Percentiles rank a stretch among this genome's conserved stretches.
Evolutionary conservation across 2,329 filamentous ascomycete species (phyloP).

Genomic region (Colletotrichum cuscutae): DNA sequence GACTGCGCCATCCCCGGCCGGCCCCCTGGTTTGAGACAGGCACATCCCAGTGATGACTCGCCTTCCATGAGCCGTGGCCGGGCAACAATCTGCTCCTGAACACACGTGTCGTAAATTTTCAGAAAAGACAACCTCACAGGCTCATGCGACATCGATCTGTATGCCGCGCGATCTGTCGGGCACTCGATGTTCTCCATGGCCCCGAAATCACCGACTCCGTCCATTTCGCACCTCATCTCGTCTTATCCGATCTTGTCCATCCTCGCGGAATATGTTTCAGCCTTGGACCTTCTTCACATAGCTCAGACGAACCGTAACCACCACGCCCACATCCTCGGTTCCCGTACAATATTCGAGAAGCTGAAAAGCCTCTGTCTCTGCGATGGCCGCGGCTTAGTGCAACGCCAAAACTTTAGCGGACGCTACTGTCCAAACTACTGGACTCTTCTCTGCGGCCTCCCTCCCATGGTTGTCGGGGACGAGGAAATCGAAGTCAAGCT

Average conservation of each 20-base stretch:
- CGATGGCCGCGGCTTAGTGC: slow-evolving; percentile 26
- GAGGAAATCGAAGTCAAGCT: slow-evolving; percentile 28
- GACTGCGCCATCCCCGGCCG: not conserved
- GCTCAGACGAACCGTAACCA: slow-evolving; percentile 17
- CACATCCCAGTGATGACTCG: not conserved
- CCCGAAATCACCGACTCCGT: not conserved
- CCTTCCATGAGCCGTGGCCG: not conserved
- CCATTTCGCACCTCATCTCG: not conserved
- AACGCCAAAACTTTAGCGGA: slow-evolving; percentile 3
- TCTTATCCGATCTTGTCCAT: slow-evolving; percentile 21
- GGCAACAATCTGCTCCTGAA: not conserved
- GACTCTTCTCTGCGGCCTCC: not conserved
- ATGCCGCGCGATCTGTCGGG: not conserved
- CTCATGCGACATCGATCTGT: not conserved
- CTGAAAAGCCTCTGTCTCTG: slow-evolving; percentile 23
- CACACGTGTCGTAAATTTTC: not conserved
- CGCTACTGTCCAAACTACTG: not conserved
- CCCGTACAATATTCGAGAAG: slow-evolving; percentile 11
- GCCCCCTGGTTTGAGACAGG: not conserved
- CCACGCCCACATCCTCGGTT: slow-evolving; percentile 12
- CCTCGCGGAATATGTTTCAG: slow-evolving; percentile 19
- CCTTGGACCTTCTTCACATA: slow-evolving; percentile 20
- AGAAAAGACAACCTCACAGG: not conserved
- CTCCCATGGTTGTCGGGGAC: not conserved
- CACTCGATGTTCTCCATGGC: not conserved